Evolutionary conservation across 768 basidiomycete species (phyloP).

Genomic region (Pleurotus sapidus): DNA sequence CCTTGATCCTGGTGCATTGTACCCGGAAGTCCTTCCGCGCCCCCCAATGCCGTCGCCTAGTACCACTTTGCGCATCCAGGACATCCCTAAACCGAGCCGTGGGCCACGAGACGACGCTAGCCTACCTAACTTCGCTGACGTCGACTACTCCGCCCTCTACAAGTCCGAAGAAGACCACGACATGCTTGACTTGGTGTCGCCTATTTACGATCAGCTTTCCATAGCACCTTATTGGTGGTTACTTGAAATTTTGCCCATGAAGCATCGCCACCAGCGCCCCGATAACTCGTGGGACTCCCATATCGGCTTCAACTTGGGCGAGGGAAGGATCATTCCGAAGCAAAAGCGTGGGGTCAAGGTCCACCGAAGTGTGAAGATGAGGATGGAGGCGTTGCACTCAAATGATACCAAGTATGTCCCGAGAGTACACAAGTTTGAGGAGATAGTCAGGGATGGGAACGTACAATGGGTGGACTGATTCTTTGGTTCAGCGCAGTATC

Average conservation of each 20-base stretch:
- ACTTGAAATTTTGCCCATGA: conserved; percentile 46
- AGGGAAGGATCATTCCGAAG: conserved; percentile 36
- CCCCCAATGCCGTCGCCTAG: conserved; percentile 30
- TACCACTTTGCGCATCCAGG: conserved; percentile 16
- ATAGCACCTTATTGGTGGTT: conserved; percentile 52
- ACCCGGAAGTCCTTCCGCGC: conserved; percentile 27
- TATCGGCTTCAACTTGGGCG: conserved; percentile 30
- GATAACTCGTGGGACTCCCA: conserved; percentile 26
- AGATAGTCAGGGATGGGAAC: conserved; percentile 15
- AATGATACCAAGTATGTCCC: conserved; percentile 34
- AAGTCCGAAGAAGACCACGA: conserved; percentile 52
- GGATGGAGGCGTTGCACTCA: conserved; percentile 46
- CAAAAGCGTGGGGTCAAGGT: conserved; percentile 38
- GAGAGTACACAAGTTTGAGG: conserved; percentile 28
- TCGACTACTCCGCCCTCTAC: neutral
- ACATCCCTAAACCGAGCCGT: conserved; percentile 11
- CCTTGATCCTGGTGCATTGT: conserved; percentile 36
- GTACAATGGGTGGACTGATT: conserved; percentile 33
- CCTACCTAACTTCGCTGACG: neutral
- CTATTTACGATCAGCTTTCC: conserved; percentile 49
- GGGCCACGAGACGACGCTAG: neutral
- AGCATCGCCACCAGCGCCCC: conserved; percentile 32
- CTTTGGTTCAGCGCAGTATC: no score
- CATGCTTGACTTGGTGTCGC: conserved; percentile 43
- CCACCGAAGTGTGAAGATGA: conserved; percentile 48